Conservation (phyloP, 306 rosid genomes). For the cucumber (Cucumis sativus) region DNA sequence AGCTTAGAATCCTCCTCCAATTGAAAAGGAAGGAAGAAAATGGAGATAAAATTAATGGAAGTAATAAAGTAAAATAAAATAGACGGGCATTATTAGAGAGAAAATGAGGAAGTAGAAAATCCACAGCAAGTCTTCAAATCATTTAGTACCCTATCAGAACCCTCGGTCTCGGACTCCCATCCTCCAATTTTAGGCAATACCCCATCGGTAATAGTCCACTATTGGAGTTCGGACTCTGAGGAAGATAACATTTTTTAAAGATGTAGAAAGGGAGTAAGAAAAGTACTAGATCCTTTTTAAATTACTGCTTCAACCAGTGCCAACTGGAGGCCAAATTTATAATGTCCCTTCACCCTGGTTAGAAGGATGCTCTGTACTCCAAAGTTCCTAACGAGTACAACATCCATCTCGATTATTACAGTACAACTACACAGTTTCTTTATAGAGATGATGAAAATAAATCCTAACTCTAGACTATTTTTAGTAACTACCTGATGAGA, state of each 20-base stretch:
- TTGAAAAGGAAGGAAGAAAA: neutral
- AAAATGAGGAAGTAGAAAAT: neutral
- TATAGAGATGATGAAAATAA: neutral
- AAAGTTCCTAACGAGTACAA: neutral
- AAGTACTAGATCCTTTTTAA: neutral
- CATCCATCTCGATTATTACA: neutral
- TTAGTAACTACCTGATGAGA: neutral
- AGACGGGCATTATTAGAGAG: neutral
- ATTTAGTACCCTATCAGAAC: neutral
- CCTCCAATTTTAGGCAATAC: neutral
- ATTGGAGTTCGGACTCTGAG: neutral
- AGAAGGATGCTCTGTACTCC: neutral
- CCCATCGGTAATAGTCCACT: neutral
- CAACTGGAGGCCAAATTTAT: neutral
- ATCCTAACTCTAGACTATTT: neutral
- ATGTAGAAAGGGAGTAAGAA: neutral
- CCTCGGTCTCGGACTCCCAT: neutral
- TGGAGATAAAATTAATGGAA: neutral
- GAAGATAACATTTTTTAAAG: neutral
- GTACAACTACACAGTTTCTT: neutral
- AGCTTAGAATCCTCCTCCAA: neutral
- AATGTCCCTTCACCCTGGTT: neutral
- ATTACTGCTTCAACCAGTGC: neutral
- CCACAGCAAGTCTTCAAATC: neutral
- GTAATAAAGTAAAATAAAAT: neutral